These are phyloP conservation scores for Tuber brumale DNA, from an alignment of 495 filamentous ascomycete species.

Conservation along the genomic window DNA sequence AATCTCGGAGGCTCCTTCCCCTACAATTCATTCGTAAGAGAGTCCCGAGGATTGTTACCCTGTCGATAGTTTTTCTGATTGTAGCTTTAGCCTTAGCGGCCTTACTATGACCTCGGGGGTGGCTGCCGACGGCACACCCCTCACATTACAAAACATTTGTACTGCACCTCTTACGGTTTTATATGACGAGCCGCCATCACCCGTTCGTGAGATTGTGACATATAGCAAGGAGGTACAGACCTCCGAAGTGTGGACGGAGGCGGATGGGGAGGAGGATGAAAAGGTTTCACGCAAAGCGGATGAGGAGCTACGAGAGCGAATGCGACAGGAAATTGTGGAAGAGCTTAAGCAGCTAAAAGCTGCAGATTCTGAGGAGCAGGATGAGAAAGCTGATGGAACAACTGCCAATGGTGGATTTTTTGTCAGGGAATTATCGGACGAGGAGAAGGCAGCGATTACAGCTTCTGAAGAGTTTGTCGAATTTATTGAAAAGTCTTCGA, in stretches of 20 bases:
- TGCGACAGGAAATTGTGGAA: conserved; percentile 85
- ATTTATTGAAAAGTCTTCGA: conserved; percentile 90
- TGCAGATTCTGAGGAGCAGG: conserved; percentile 47
- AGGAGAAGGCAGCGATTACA: conserved; percentile 87
- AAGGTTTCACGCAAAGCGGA: conserved; percentile 54
- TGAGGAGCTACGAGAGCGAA: conserved; percentile 76
- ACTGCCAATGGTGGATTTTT: conserved; percentile 53
- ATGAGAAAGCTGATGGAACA: conserved; percentile 10
- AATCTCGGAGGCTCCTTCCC: conserved; percentile 37
- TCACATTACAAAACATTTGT: conserved; percentile 57
- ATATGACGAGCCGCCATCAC: conserved; percentile 67
- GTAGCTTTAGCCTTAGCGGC: conserved; percentile 21
- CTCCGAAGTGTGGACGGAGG: conserved; percentile 57
- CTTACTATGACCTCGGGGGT: conserved; percentile 33
- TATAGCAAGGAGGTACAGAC: conserved; percentile 97
- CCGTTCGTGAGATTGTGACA: conserved; percentile 71
- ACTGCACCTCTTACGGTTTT: conserved; percentile 63
- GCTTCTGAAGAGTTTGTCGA: conserved; percentile 87
- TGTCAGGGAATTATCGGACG: conserved; percentile 68
- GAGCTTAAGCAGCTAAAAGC: conserved; percentile 58
- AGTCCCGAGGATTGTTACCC: conserved; percentile 8
- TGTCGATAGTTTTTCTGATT: conserved; percentile 21
- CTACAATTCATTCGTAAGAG: conserved; percentile 35
- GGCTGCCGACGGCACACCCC: conserved; percentile 16
- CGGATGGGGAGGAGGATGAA: conserved; percentile 59